These are phyloP conservation scores for Russula emetica DNA, from an alignment of 768 basidiomycete genomes.

Conservation along the genomic window DNA sequence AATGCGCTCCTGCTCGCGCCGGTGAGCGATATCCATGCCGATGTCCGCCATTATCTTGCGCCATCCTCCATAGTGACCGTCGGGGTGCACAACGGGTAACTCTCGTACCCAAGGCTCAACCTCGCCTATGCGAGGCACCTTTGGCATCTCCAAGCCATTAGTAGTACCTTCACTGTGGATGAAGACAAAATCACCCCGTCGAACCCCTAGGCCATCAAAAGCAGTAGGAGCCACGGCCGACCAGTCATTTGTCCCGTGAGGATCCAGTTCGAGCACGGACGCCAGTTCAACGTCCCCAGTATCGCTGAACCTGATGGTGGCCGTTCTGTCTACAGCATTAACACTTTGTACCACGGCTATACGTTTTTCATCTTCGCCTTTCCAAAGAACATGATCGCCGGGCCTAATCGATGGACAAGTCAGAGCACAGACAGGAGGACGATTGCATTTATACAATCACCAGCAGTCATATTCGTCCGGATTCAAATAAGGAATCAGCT, in stretches of 20 bases:
- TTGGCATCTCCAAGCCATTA: conserved; percentile 65
- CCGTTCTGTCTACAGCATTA: conserved; percentile 66
- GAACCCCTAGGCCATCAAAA: conserved; percentile 69
- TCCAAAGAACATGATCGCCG: conserved; percentile 85
- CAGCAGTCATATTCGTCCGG: conserved; percentile 92
- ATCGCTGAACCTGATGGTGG: conserved; percentile 56
- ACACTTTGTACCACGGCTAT: conserved; percentile 77
- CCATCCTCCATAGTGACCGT: conserved; percentile 62
- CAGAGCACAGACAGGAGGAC: not conserved
- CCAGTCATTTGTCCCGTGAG: conserved; percentile 63
- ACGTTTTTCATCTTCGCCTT: conserved; percentile 61
- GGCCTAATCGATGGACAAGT: conserved; percentile 52
- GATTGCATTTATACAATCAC: conserved; percentile 39
- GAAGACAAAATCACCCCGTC: conserved; percentile 80
- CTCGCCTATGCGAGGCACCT: conserved; percentile 82
- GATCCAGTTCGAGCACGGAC: conserved; percentile 84
- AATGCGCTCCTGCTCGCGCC: conserved; percentile 35
- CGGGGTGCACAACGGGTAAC: conserved; percentile 40
- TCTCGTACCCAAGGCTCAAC: conserved; percentile 77
- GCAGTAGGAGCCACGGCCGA: conserved; percentile 40
- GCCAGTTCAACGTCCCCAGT: conserved; percentile 56
- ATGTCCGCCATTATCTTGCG: conserved; percentile 66
- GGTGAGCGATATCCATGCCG: conserved; percentile 53
- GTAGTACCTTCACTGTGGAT: conserved; percentile 64
- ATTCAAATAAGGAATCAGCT: conserved; percentile 77